phyloP scores from a whole-genome alignment of 2,329 filamentous ascomycete genomes.

The Alternaria sp. region DNA sequence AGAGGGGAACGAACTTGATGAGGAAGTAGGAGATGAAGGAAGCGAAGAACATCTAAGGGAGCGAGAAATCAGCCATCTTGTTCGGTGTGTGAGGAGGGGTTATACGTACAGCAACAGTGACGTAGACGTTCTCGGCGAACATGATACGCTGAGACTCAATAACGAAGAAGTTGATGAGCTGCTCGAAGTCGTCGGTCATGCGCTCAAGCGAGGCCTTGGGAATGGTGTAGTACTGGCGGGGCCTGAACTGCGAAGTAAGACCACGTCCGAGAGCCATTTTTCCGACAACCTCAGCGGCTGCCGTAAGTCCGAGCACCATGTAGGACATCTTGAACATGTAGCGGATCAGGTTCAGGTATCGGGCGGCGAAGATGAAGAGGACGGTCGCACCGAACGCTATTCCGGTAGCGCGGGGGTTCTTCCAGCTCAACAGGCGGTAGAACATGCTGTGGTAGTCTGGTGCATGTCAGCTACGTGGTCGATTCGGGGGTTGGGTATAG shows the following conservation, averaged over 20 bases:
- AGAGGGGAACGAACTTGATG: slow-evolving; percentile 70
- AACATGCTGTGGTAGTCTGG: slow-evolving; percentile 70
- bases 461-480: slow-evolving; percentile 18
- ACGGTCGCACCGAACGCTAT: slow-evolving; percentile 64
- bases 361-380: slow-evolving; percentile 66
- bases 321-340: slow-evolving; percentile 67
- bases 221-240: slow-evolving; percentile 69
- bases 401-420: slow-evolving; percentile 68
- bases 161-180: slow-evolving; percentile 71
- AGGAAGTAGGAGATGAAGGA: slow-evolving; percentile 68
- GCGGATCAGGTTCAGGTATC: slow-evolving; percentile 67
- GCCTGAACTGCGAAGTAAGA: slow-evolving; percentile 66
- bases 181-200: slow-evolving; percentile 66
- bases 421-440: slow-evolving; percentile 71
- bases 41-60: slow-evolving; percentile 62
- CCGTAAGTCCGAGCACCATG: slow-evolving; percentile 65
- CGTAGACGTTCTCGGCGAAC: slow-evolving; percentile 69
- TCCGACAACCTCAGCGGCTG: slow-evolving; percentile 63
- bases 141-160: slow-evolving; percentile 71
- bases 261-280: slow-evolving; percentile 63
- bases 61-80: slow-evolving; percentile 5
- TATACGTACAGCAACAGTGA: slow-evolving; percentile 63
- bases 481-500: slow-evolving; percentile 4
- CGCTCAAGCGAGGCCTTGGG: slow-evolving; percentile 68
- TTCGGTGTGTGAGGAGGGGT: neutral